Evolutionary conservation across 257 asterid genomes (phyloP).

Genomic region (Gynochthodes officinalis): DNA sequence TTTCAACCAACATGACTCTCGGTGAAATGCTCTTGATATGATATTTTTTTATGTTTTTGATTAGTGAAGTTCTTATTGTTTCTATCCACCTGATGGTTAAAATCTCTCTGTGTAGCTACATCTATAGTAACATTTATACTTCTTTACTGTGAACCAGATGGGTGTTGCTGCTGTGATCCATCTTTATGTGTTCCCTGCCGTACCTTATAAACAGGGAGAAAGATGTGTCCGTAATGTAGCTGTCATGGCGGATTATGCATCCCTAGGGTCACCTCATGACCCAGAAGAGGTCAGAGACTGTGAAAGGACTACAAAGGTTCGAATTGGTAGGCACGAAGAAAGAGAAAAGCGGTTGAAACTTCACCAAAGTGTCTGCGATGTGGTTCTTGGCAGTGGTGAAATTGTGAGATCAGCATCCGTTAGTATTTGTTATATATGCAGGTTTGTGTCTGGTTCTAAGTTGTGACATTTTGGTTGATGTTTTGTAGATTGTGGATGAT

Average conservation of each 20-base stretch:
- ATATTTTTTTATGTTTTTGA: conserved; percentile 1
- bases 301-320: conserved; percentile 61
- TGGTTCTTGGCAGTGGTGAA: conserved; percentile 93
- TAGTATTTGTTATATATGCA: background rate
- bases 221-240: conserved; percentile 91
- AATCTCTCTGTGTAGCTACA: background rate
- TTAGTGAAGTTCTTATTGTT: background rate
- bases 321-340: conserved; percentile 58
- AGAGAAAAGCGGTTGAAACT: conserved; percentile 61
- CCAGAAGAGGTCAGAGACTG: conserved; percentile 92
- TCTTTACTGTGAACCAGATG: conserved; percentile 50
- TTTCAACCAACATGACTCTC: background rate
- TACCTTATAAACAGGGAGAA: conserved; percentile 93
- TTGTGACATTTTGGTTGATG: background rate
- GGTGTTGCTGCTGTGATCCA: conserved; percentile 97
- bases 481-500: conserved; percentile 79
- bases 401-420: conserved; percentile 52
- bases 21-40: background rate
- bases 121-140: background rate
- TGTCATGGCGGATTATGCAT: conserved; percentile 90
- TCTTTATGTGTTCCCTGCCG: conserved; percentile 90
- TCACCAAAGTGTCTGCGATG: conserved; percentile 92
- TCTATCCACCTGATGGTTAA: background rate
- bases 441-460: background rate
- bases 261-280: conserved; percentile 83